phyloP scores from a whole-genome alignment of 805 yeast genomes.

The Candida adriatica region DNA sequence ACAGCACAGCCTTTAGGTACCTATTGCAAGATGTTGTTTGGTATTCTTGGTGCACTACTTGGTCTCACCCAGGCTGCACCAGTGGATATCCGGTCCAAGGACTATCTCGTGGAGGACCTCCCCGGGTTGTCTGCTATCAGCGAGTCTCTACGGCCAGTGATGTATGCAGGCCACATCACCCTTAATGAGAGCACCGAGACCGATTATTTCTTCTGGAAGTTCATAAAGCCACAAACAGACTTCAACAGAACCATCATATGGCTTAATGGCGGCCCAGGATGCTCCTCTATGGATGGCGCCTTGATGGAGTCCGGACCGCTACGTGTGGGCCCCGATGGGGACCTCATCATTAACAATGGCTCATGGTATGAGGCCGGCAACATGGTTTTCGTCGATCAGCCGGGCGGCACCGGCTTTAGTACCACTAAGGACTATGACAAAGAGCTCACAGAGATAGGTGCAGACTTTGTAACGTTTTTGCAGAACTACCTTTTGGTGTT shows the following conservation, averaged over 20 bases:
- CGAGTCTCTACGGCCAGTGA: conserved; percentile 27
- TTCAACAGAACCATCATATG: conserved; percentile 57
- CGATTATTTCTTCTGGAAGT: conserved; percentile 25
- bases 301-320: conserved; percentile 89
- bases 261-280: conserved; percentile 98
- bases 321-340: conserved; percentile 41
- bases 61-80: too few relatives aligned
- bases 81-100: conserved; percentile 12
- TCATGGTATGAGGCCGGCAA: conserved; percentile 82
- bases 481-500: conserved; percentile 59
- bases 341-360: conserved; percentile 55
- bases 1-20: too few relatives aligned
- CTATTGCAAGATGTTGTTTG: too few relatives aligned
- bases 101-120: conserved; percentile 13
- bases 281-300: conserved; percentile 97
- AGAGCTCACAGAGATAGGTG: conserved; percentile 51
- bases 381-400: conserved; percentile 86
- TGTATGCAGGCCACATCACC: conserved; percentile 39
- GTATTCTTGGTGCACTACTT: too few relatives aligned
- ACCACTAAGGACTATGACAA: conserved; percentile 46
- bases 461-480: conserved; percentile 59
- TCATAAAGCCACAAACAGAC: conserved; percentile 12
- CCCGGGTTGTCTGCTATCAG: conserved; percentile 18
- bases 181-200: conserved; percentile 15
- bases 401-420: conserved; percentile 90